phyloP scores from a whole-genome alignment of 495 filamentous ascomycete species.

The Penicillium lividum region DNA sequence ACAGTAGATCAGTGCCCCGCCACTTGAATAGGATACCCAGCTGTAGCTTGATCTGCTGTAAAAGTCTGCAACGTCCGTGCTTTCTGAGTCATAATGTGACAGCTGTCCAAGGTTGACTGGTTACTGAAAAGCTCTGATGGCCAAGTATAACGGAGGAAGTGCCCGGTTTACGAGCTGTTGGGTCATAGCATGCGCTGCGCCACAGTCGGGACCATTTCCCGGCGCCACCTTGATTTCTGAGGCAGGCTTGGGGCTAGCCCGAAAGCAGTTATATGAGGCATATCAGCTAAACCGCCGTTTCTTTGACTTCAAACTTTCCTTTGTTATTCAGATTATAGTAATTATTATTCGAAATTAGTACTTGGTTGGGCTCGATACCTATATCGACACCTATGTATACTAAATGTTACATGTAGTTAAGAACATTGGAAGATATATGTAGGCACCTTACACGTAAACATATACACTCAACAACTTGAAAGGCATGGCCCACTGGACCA shows the following conservation, averaged over 20 bases:
- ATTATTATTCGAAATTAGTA: too few species aligned
- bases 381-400: too few species aligned
- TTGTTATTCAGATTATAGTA: background rate
- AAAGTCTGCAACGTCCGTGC: constrained; percentile 3
- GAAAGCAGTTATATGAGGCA: background rate
- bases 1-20: constrained; percentile 2
- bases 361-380: too few species aligned
- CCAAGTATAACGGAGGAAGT: background rate
- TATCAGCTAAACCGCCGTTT: background rate
- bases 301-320: background rate
- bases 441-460: too few species aligned
- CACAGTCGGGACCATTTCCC: background rate
- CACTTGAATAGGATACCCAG: constrained; percentile 3
- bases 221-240: background rate
- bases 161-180: background rate
- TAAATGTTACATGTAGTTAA: too few species aligned
- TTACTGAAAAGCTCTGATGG: too few species aligned
- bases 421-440: too few species aligned
- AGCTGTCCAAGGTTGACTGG: background rate
- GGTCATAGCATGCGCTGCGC: background rate
- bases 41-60: constrained; percentile 11
- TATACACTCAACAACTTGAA: too few species aligned
- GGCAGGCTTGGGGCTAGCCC: background rate
- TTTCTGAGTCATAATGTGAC: constrained; percentile 7
- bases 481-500: too few species aligned